A percentile compares a stretch with the other conserved stretches of the same genome.
phyloP scores from a whole-genome alignment of 2,329 filamentous ascomycete genomes.

The Daldinia sp. region DNA sequence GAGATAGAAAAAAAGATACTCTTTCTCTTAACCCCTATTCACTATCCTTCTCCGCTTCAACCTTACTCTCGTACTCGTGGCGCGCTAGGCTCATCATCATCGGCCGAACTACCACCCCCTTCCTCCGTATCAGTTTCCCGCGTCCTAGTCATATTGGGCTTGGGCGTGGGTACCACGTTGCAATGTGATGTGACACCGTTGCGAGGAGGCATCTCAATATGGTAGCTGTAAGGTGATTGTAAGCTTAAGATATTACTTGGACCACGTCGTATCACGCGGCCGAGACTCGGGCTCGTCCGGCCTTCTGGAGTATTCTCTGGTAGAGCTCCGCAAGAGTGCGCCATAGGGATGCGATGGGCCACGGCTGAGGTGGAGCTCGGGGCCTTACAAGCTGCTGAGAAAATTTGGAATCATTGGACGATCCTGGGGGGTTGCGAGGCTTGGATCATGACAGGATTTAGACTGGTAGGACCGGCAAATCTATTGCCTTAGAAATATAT shows the following conservation, averaged over 20 bases:
- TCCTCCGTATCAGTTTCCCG: constrained; percentile 23
- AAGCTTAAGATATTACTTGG: constrained; percentile 28
- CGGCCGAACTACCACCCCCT: constrained; percentile 24
- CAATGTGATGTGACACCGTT: constrained; percentile 37
- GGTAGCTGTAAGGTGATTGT: constrained; percentile 35
- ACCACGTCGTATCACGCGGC: constrained; percentile 28
- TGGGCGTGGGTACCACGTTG: constrained; percentile 35
- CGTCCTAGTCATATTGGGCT: constrained; percentile 28
- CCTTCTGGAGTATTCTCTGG: constrained; percentile 20
- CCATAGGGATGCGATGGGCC: constrained; percentile 22
- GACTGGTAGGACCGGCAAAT: constrained; percentile 34
- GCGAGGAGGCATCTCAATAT: constrained; percentile 32
- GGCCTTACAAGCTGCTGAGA: constrained; percentile 42
- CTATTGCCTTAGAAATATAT: constrained; percentile 10
- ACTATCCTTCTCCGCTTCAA: constrained; percentile 14
- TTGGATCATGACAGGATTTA: constrained; percentile 30
- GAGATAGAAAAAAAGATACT: no score
- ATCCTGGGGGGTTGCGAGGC: constrained; percentile 23
- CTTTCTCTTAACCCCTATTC: constrained; percentile 12
- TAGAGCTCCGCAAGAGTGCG: constrained; percentile 21
- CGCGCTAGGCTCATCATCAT: constrained; percentile 15
- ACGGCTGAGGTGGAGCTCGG: constrained; percentile 40
- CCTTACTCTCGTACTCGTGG: constrained; percentile 9
- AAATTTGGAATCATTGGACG: constrained; percentile 35
- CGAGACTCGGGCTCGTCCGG: constrained; percentile 29